phyloP scores from a whole-genome alignment of 345 rosid genomes.

The Microcos paniculata region DNA sequence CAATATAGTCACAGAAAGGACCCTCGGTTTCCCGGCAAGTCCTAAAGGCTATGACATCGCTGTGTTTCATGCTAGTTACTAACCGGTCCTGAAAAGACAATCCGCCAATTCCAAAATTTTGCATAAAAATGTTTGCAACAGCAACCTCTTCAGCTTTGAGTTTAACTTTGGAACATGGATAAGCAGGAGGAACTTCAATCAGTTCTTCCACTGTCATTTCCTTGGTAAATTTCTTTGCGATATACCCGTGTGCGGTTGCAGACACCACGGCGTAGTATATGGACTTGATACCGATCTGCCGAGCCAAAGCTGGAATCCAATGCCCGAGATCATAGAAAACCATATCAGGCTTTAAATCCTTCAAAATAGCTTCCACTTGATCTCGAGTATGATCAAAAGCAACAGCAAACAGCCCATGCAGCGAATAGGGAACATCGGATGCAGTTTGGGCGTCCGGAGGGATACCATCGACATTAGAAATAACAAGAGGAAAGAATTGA shows the following conservation, averaged over 20 bases:
- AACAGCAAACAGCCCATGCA: neutral
- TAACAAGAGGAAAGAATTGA: conserved; percentile 29
- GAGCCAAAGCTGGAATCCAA: conserved; percentile 29
- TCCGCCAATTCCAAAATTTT: neutral
- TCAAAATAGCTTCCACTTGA: conserved; percentile 23
- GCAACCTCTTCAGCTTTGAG: conserved; percentile 16
- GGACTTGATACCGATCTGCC: conserved; percentile 6
- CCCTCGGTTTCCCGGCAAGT: conserved; percentile 42
- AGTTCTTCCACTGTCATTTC: neutral
- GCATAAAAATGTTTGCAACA: neutral
- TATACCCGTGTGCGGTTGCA: neutral
- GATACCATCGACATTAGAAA: conserved; percentile 45
- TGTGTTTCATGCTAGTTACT: conserved; percentile 17
- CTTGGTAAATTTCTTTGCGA: neutral
- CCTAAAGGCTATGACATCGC: conserved; percentile 38
- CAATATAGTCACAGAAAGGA: conserved; percentile 36
- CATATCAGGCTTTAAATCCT: conserved; percentile 23
- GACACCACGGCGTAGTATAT: conserved; percentile 11
- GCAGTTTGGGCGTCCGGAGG: conserved; percentile 32
- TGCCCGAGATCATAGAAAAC: conserved; percentile 30
- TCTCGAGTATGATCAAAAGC: conserved; percentile 18
- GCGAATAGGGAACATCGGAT: conserved; percentile 22
- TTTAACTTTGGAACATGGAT: conserved; percentile 25
- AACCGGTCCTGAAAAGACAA: conserved; percentile 13
- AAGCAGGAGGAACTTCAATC: conserved; percentile 25